Evolutionary conservation across 2,329 filamentous ascomycete species (phyloP).

Genomic region (Xylariaceae sp.): DNA sequence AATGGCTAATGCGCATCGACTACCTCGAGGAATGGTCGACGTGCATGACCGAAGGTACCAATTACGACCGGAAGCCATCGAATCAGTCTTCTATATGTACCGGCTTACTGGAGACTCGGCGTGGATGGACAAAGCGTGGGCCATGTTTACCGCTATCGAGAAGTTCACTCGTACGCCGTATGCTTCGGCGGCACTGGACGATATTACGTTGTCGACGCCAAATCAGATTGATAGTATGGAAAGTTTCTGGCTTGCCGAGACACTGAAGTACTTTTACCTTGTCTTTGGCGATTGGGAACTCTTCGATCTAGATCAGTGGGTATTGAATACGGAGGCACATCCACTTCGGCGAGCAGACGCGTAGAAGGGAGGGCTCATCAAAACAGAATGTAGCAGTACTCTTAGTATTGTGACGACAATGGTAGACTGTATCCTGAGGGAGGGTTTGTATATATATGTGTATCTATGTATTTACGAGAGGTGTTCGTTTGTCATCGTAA

Average conservation of each 20-base stretch:
- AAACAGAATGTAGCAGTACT: not conserved
- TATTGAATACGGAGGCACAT: constrained; percentile 54
- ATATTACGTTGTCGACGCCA: constrained; percentile 47
- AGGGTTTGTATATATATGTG: not conserved
- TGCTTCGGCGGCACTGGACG: constrained; percentile 60
- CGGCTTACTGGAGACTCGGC: constrained; percentile 61
- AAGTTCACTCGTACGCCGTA: constrained; percentile 55
- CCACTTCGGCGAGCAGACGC: constrained; percentile 38
- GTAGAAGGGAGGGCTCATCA: constrained; percentile 1
- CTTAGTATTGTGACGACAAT: not conserved
- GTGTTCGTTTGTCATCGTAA: too few species aligned
- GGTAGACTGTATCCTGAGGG: constrained; percentile 1
- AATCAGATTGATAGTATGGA: constrained; percentile 53
- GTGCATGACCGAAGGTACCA: constrained; percentile 56
- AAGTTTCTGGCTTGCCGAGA: constrained; percentile 68
- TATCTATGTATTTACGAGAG: too few species aligned
- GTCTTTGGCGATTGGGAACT: constrained; percentile 55
- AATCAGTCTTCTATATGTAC: constrained; percentile 74
- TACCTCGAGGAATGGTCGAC: constrained; percentile 51
- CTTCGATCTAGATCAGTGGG: constrained; percentile 57
- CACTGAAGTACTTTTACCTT: constrained; percentile 62
- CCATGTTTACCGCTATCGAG: constrained; percentile 63
- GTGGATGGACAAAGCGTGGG: constrained; percentile 66
- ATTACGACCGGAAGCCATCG: constrained; percentile 71
- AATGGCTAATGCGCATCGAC: constrained; percentile 37